phyloP scores from a whole-genome alignment of 129 eudicot species.

The sunflower (Helianthus annuus) region HanXRQr2.0-SUNRISE NC_035436.2:207165231-207165730 shows the following conservation, averaged over 20 bases:
- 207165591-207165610: too few species aligned
- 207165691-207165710: too few species aligned
- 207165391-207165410: constrained; percentile 2
- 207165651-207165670: too few species aligned
- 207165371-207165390: background rate
- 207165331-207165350: background rate
- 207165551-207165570: too few species aligned
- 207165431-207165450: background rate
- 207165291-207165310: background rate
- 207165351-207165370: background rate
- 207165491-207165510: background rate
- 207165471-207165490: background rate
- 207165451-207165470: background rate
- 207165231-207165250: background rate
- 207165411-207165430: constrained; percentile 1
- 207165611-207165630: too few species aligned
- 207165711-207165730: too few species aligned
- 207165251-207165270: constrained; percentile 2
- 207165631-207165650: too few species aligned
- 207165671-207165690: too few species aligned
- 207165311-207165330: background rate
- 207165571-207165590: too few species aligned
- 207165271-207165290: background rate
- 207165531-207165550: background rate
- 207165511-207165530: background rate